Conservation (phyloP, 2,329 filamentous ascomycete species). For the Penicillium sp. region DNA sequence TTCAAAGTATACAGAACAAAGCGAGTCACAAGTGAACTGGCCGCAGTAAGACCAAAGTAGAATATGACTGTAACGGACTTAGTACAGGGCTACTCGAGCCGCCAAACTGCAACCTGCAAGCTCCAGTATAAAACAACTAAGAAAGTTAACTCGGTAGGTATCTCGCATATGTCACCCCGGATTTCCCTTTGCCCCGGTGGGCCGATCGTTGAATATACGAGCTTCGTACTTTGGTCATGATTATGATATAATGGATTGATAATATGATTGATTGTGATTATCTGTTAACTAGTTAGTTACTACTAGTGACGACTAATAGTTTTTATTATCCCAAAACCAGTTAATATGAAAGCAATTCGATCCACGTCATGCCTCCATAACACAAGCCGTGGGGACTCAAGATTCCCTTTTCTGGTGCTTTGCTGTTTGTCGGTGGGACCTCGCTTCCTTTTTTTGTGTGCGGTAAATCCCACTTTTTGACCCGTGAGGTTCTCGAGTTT, state of each 20-base stretch:
- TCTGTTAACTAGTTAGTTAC: too few species aligned
- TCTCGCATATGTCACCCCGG: slow-evolving; percentile 15
- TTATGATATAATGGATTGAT: neutral
- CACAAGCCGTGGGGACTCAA: slow-evolving; percentile 8
- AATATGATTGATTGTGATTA: too few species aligned
- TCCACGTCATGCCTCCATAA: neutral
- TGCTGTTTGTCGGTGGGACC: slow-evolving; percentile 12
- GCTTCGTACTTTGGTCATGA: slow-evolving; percentile 15
- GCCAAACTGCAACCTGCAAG: too few species aligned
- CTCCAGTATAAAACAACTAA: neutral
- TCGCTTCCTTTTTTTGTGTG: neutral
- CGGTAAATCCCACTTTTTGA: neutral
- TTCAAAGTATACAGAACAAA: too few species aligned
- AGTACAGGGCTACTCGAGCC: too few species aligned
- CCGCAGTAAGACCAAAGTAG: too few species aligned
- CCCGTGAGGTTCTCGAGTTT: neutral
- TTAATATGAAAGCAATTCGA: neutral
- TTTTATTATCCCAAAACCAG: too few species aligned
- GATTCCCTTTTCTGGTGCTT: slow-evolving; percentile 11
- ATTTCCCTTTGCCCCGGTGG: slow-evolving; percentile 29
- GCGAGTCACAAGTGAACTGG: too few species aligned
- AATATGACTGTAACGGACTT: too few species aligned
- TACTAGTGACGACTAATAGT: too few species aligned
- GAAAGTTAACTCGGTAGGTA: neutral
- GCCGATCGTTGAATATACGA: neutral